These are phyloP conservation scores for Pezicula radicicola DNA, from an alignment of 2,329 filamentous ascomycete genomes.

Conservation along the genomic window DNA sequence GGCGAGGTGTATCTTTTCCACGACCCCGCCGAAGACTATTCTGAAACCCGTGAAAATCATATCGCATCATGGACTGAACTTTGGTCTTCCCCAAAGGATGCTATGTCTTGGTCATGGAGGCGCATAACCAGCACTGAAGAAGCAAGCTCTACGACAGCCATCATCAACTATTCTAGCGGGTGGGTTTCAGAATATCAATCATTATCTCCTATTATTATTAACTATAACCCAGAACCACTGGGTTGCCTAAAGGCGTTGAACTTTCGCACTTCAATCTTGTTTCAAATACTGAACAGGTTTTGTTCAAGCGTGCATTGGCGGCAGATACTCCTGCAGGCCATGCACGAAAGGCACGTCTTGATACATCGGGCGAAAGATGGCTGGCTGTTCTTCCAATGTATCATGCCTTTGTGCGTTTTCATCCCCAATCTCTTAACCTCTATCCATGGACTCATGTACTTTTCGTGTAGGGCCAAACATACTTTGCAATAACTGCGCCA, in stretches of 20 bases:
- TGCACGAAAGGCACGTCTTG: constrained; percentile 37
- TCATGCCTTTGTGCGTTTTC: constrained; percentile 57
- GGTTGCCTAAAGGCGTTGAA: constrained; percentile 77
- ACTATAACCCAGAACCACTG: constrained; percentile 45
- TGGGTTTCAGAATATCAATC: background rate
- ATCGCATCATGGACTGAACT: background rate
- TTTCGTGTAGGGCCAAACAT: constrained; percentile 47
- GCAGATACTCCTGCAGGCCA: background rate
- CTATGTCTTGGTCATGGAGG: background rate
- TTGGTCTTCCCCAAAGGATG: background rate
- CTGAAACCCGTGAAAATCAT: background rate
- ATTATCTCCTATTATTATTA: background rate
- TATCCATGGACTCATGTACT: constrained; percentile 61
- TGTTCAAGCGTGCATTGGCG: constrained; percentile 33
- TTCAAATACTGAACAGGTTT: constrained; percentile 51
- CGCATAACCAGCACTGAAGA: background rate
- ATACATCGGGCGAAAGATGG: constrained; percentile 41
- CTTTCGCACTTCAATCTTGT: constrained; percentile 75
- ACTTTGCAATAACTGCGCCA: background rate
- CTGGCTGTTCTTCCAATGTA: constrained; percentile 61
- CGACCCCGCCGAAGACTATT: background rate
- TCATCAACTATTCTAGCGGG: constrained; percentile 5
- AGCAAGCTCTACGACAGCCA: background rate
- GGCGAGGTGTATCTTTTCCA: background rate
- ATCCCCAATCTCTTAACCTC: constrained; percentile 74